Base-by-base conservation (phyloP, 1,284 basidiomycete genomes). In the Athelia psychrophila region DNA sequence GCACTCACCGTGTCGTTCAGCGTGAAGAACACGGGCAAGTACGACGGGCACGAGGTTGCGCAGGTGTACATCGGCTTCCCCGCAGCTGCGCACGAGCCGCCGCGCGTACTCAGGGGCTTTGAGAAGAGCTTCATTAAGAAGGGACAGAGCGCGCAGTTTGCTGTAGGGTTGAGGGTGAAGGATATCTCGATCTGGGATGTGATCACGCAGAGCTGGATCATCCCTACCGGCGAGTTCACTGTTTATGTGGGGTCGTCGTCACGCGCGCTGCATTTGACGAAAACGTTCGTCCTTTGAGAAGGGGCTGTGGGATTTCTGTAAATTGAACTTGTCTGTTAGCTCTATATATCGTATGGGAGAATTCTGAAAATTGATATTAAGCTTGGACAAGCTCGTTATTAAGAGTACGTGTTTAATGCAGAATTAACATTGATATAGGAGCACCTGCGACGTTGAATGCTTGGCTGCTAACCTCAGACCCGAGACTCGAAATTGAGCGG, bases 61-160 rank as follows among this genome's bases (percentile, higher is more conserved):
- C 81, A 83, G 58, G 58, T 84, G 16, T 84, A 84, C 59, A 67
- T 82, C 8, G 66, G 72, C 53, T 72, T 71, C 63, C 76, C 77
- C 0, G 38, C 53, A 10, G 58, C 61, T 13, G 66, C 71, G 2
- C 66, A 63, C 30, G 72, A 77, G 61, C 75, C 76, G 3, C 76
- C 76, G 15, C 67, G 63, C 15, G 62, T 76, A 24, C 65, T 78
- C 22, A 67, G 69, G 54, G 79, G 78, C 8, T 80, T 81, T 64
- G 63, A 64, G 32, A 67, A 76, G 50, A 66, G 78, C n/a, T 58
- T 65, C n/a, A 53, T 78, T 16, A 51, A 63, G 35, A 62, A 67
- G 5, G 71, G 71, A 16, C 58, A 73, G 59, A 70, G 51, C 27
- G 63, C 67, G 60, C 60, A 47, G 2, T 70, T 76, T 19, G 60